Percentiles rank a stretch among this genome's conserved stretches.
phyloP scores from a whole-genome alignment of 148 eudicot genomes.

The Oxyria digyna region DNA sequence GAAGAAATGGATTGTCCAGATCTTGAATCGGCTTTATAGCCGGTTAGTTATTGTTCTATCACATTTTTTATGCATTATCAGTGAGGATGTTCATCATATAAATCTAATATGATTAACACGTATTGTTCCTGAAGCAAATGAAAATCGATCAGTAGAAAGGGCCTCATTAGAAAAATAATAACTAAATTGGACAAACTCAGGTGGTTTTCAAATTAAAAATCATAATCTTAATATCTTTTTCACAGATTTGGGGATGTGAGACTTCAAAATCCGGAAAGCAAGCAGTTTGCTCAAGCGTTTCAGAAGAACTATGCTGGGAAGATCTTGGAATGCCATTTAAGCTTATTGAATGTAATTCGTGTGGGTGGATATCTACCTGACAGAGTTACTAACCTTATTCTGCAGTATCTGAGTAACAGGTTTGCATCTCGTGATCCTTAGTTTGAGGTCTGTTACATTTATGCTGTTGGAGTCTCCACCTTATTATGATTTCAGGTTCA shows the following conservation, averaged over 20 bases:
- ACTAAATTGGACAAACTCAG: background rate
- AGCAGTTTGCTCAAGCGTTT: slow-evolving; percentile 85
- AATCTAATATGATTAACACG: background rate
- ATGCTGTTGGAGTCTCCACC: background rate
- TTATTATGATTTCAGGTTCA: background rate
- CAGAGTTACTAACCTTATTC: slow-evolving; percentile 80
- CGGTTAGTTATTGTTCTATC: slow-evolving; percentile 30
- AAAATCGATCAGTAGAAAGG: background rate
- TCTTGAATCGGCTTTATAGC: slow-evolving; percentile 85
- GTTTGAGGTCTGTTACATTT: background rate
- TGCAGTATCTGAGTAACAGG: slow-evolving; percentile 97
- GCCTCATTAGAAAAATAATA: background rate
- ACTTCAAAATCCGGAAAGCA: slow-evolving; percentile 90
- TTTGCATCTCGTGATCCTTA: slow-evolving; percentile 18
- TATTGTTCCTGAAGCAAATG: background rate
- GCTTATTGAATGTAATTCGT: slow-evolving; percentile 78
- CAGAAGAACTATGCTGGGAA: slow-evolving; percentile 91
- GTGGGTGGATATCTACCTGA: slow-evolving; percentile 95
- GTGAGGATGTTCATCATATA: background rate
- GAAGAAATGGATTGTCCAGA: slow-evolving; percentile 97
- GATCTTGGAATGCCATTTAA: slow-evolving; percentile 88
- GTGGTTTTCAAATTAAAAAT: background rate
- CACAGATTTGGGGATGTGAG: slow-evolving; percentile 86
- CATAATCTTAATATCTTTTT: background rate
- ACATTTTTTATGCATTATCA: background rate